phyloP scores from a whole-genome alignment of 306 rosid species.

The Comarum palustre region DNA sequence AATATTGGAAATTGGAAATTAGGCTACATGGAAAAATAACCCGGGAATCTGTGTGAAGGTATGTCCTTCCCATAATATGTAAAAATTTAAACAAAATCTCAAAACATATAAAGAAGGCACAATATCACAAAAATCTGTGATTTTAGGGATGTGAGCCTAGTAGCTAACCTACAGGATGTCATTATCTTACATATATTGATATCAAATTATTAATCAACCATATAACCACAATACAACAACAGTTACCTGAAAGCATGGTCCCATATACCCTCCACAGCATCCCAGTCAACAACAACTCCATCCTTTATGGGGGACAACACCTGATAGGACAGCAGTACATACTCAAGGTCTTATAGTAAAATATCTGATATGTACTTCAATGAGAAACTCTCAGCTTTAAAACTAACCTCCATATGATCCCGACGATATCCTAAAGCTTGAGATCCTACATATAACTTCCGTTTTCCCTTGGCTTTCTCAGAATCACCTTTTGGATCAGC shows the following conservation, averaged over 20 bases:
- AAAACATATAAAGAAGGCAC: background rate
- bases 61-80: background rate
- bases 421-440: conserved; percentile 90
- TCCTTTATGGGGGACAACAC: conserved; percentile 80
- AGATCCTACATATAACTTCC: conserved; percentile 82
- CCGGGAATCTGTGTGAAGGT: background rate
- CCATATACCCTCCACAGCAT: conserved; percentile 93
- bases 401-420: conserved; percentile 83
- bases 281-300: conserved; percentile 95
- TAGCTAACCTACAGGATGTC: background rate
- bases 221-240: background rate
- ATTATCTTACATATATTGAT: background rate
- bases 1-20: background rate
- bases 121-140: background rate
- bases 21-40: background rate
- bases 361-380: background rate
- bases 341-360: background rate
- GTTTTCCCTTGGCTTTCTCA: conserved; percentile 75
- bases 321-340: conserved; percentile 39
- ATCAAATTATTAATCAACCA: background rate
- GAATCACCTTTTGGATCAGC: conserved; percentile 65
- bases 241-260: conserved; percentile 91
- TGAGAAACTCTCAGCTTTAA: conserved; percentile 15
- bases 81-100: background rate
- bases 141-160: background rate